Evolutionary conservation across 176 grass and related monocot species (phyloP).

Genomic region (Triticum dicoccoides): DNA sequence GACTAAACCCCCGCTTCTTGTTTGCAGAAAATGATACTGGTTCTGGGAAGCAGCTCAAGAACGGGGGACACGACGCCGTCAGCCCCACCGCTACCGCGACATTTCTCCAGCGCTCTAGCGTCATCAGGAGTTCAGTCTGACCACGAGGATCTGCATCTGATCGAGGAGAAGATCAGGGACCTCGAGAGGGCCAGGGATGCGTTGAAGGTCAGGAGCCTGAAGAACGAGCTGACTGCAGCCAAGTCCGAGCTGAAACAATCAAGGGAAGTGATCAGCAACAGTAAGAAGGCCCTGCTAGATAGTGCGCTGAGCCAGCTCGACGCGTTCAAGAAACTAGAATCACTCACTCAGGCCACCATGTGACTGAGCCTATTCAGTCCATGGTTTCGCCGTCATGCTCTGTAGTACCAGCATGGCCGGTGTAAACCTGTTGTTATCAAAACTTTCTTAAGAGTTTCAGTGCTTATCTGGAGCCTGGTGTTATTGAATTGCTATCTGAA

Average conservation of each 20-base stretch:
- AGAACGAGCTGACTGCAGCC: conserved; percentile 27
- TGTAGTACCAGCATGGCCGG: background rate
- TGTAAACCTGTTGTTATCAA: background rate
- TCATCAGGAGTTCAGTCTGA: background rate
- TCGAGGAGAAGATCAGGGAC: conserved; percentile 24
- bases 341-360: background rate
- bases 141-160: background rate
- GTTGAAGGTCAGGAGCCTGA: conserved; percentile 28
- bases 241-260: conserved; percentile 33
- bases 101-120: background rate
- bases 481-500: background rate
- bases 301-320: conserved; percentile 35
- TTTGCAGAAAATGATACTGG: conserved; percentile 32
- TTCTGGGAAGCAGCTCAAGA: conserved; percentile 24
- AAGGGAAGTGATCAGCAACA: conserved; percentile 7
- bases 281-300: conserved; percentile 35
- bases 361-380: background rate
- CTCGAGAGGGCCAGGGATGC: conserved; percentile 27
- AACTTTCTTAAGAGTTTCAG: background rate
- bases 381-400: background rate
- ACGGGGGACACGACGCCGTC: conserved; percentile 8
- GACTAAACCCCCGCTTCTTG: background rate
- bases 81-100: conserved; percentile 36
- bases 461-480: conserved; percentile 4
- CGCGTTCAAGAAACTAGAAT: conserved; percentile 30